Evolutionary conservation across 106 monocot genomes (phyloP).

Genomic region (Dendrobium nobile): DNA sequence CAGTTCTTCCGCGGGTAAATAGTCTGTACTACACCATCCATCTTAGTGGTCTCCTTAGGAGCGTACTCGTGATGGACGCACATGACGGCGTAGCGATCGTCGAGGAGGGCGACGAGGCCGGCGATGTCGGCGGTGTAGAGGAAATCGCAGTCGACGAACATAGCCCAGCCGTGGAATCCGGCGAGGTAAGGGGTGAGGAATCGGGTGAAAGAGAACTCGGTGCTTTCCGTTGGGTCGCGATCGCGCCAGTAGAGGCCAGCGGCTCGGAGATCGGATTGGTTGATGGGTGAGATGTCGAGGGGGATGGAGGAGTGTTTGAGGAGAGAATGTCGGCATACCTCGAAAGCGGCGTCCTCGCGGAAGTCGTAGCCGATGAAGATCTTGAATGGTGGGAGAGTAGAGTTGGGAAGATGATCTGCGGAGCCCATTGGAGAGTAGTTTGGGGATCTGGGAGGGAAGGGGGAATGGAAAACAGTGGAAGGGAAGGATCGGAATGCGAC

Average conservation of each 20-base stretch:
- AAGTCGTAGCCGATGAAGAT: conserved; percentile 52
- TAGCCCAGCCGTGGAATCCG: conserved; percentile 38
- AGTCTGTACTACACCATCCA: conserved; percentile 65
- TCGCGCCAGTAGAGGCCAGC: conserved; percentile 39
- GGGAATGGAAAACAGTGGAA: neutral
- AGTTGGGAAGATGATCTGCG: neutral
- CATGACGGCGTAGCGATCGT: conserved; percentile 46
- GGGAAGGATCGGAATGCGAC: neutral
- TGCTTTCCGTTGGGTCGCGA: conserved; percentile 39
- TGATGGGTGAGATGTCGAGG: conserved; percentile 26
- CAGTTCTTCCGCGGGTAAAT: conserved; percentile 85
- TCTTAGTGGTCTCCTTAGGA: conserved; percentile 42
- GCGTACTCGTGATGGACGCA: conserved; percentile 55
- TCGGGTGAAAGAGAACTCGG: conserved; percentile 64
- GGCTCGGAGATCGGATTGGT: conserved; percentile 27
- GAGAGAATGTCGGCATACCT: conserved; percentile 41
- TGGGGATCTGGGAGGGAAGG: neutral
- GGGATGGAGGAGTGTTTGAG: conserved; percentile 33
- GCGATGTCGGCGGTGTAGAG: conserved; percentile 43
- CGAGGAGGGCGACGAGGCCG: conserved; percentile 21
- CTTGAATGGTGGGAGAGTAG: conserved; percentile 11
- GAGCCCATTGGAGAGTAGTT: neutral
- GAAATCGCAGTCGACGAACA: conserved; percentile 62
- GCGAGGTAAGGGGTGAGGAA: conserved; percentile 58
- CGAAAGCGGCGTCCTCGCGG: conserved; percentile 32